Evolutionary conservation across 2,329 filamentous ascomycete genomes (phyloP), one percentile per base, ranked within the genome.

Genomic region (Xylaria sp.): DNA sequence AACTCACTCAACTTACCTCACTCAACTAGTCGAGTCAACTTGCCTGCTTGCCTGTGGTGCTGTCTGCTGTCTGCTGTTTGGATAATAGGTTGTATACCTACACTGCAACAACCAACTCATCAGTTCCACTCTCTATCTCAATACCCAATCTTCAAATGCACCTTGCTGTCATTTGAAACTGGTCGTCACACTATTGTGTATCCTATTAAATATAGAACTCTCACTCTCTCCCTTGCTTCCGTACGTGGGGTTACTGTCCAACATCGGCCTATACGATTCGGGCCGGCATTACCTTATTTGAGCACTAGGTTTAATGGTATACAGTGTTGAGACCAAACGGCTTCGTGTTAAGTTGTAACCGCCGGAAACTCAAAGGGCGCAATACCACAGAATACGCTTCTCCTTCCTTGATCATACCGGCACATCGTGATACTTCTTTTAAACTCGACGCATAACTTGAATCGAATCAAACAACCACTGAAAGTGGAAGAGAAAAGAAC

Each of bases 101-200:
- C 38, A 40, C 33, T 42, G 13, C 33, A 63, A 42, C 56, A 64
- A 58, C 53, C 54, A 58, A 49, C 60, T 53, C 59, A 65, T 63
- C 36, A 38, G 49, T 31, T 33, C 15, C 20, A 40, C 64, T 53
- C 53, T 67, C 38, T 40, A 40, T 40, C 67, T 69, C 69, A 61
- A 65, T 65, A 57, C 69, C 71, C 69, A 71, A 69, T 69, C 68
- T 65, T 38, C 69, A 46, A 66, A 58, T n/a, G 59, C 63, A 63
- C 57, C 26, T 51, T 42, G 15, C 26, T 48, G 7, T 62, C 57
- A 57, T 64, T 69, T 71, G 65, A 70, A 70, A 67, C 66, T 48
- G 23, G 33, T 36, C 46, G 28, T 57, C 31, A 36, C 65, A 53
- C 48, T 59, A 28, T 36, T 58, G 40, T 20, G 23, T 33, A 36